Evolutionary conservation across 768 basidiomycete species (phyloP).

Genomic region (Boletellus emodensis): DNA sequence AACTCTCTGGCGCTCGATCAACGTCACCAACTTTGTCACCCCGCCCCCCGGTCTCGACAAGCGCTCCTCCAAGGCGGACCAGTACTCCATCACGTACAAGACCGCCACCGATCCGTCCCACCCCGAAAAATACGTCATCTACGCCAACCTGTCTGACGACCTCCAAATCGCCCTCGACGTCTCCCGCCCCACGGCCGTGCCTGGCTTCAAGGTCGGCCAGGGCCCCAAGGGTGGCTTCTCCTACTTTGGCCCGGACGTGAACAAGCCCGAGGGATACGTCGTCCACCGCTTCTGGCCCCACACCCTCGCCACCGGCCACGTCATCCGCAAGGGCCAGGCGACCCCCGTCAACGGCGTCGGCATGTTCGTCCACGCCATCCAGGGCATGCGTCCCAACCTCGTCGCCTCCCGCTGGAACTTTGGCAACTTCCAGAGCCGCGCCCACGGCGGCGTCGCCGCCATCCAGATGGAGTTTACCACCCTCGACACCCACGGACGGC

Average conservation of each 20-base stretch:
- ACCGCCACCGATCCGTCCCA: conserved; percentile 49
- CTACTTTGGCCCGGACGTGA: conserved; percentile 71
- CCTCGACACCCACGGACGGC: conserved; percentile 68
- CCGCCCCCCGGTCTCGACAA: conserved; percentile 79
- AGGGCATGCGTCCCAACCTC: conserved; percentile 95
- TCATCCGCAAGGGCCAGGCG: conserved; percentile 65
- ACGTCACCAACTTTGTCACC: conserved; percentile 74
- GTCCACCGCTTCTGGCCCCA: conserved; percentile 91
- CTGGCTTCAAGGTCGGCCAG: conserved; percentile 89
- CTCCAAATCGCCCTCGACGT: conserved; percentile 78
- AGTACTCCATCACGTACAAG: conserved; percentile 73
- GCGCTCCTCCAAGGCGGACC: conserved; percentile 80
- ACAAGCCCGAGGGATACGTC: conserved; percentile 78
- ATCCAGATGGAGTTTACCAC: conserved; percentile 97
- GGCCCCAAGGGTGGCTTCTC: conserved; percentile 87
- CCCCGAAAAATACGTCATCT: conserved; percentile 76
- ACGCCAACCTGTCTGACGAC: conserved; percentile 73
- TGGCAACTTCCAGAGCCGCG: conserved; percentile 77
- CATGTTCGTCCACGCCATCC: conserved; percentile 94
- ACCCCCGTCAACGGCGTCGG: conserved; percentile 57
- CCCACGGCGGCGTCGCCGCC: conserved; percentile 73
- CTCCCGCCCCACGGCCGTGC: conserved; percentile 59
- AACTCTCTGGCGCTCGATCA: conserved; percentile 81
- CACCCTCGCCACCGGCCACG: conserved; percentile 54
- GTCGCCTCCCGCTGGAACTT: conserved; percentile 97